Evolutionary conservation across 352 stramenopile species (phyloP), one percentile per base, ranked within the genome.

Genomic region (Halophytophthora batemanensis): DNA sequence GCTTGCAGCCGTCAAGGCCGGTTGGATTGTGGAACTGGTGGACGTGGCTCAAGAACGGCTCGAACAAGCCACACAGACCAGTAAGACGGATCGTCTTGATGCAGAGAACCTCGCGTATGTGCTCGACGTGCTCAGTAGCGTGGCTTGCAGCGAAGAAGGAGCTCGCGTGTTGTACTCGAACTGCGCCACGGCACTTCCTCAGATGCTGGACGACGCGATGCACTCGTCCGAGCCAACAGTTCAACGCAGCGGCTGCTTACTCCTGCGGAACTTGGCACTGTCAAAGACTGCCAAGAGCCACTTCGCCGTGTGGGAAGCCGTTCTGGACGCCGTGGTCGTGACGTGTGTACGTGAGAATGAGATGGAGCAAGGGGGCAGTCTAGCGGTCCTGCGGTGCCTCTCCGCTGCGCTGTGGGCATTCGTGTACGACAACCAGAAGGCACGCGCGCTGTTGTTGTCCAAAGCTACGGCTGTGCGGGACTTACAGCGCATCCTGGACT

Each of bases 381-480:
- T 36, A 31, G 39, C 25, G 6, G 35, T 25, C 43, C 29, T 69
- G 14, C 53, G 39, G 15, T 62, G 69, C 15, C 35, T 86, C 2
- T 73, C 74, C 3, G 59, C 64, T 1, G 52, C 78, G 28, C 62
- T 90, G 2, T 72, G 74, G 65, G 71, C 73, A 11, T 56, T 87
- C 34, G 59, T 86, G 19, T 82, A 73, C 29, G 79, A 90, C 63
- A 85, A 86, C 50, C 76, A 87, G 33, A 77, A 82, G 40, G 72
- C 77, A 2, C 63, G 74, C 11, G 64, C 79, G 1, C 41, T 77
- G 23, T 25, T 90, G 7, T 43, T 75, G 15, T 52, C 64, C 2
- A 61, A 39, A 34, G 64, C 67, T 25, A 31, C 54, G 3, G 53
- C 64, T 13, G 43, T 81, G n/a, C 54, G 40, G 38, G 53, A 40